Conservation (phyloP, 257 asterid genomes). For the Gentiana straminea region DNA sequence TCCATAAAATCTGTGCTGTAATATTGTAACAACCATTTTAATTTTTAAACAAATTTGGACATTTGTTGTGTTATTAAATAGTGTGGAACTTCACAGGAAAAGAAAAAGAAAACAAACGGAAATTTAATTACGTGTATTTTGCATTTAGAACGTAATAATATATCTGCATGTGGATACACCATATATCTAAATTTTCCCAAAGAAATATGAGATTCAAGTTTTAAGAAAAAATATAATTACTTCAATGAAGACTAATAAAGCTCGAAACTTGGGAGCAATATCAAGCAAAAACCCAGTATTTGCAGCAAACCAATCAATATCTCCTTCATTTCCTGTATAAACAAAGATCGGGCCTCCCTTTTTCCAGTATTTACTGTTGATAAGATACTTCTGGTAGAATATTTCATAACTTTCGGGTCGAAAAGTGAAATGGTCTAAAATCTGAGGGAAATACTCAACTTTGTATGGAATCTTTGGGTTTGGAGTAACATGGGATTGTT, state of each 20-base stretch:
- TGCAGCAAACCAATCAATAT: slow-evolving; percentile 72
- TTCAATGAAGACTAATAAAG: slow-evolving; percentile 62
- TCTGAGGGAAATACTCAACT: slow-evolving; percentile 52
- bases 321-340: slow-evolving; percentile 78
- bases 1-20: slow-evolving; percentile 76
- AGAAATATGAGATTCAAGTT: not conserved
- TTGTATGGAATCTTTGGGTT: slow-evolving; percentile 39
- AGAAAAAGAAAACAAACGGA: no score
- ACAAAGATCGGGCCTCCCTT: slow-evolving; percentile 62
- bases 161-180: no score
- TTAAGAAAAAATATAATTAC: slow-evolving; percentile 15
- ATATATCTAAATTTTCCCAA: not conserved
- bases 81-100: no score
- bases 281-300: slow-evolving; percentile 74
- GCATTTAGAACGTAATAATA: no score
- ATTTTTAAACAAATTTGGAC: no score
- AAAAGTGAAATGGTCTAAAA: slow-evolving; percentile 68
- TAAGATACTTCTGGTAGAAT: slow-evolving; percentile 62
- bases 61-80: no score
- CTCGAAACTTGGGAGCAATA: slow-evolving; percentile 58
- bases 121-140: no score
- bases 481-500: slow-evolving; percentile 11
- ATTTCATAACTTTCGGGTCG: slow-evolving; percentile 39
- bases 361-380: slow-evolving; percentile 46
- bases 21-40: slow-evolving; percentile 1